phyloP scores from a whole-genome alignment of 139 green algal species.

The Volvox reticuliferus region DNA sequence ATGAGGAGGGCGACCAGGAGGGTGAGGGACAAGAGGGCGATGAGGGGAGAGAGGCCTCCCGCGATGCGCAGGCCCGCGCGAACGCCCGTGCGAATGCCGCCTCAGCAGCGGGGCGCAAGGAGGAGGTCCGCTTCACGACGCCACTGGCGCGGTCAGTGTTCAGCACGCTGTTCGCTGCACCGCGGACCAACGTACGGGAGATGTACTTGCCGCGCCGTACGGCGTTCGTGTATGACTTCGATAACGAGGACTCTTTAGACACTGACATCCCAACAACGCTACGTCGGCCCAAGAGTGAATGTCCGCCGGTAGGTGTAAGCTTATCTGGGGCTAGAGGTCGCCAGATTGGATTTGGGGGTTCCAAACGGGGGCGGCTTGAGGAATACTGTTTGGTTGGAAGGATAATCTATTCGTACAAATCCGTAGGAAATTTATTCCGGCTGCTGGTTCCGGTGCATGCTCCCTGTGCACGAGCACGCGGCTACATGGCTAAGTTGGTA shows the following conservation, averaged over 20 bases:
- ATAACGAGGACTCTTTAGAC: constrained; percentile 62
- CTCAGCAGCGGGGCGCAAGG: constrained; percentile 8
- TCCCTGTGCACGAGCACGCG: no score
- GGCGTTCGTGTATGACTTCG: constrained; percentile 92
- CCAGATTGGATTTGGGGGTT: no score
- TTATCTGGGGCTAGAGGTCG: background rate
- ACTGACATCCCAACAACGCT: constrained; percentile 90
- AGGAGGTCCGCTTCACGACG: constrained; percentile 65
- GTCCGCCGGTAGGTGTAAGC: constrained; percentile 67
- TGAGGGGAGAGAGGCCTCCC: background rate
- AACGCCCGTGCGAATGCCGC: constrained; percentile 49
- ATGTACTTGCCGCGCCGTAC: constrained; percentile 65
- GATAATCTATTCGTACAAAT: no score
- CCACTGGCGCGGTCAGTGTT: constrained; percentile 68
- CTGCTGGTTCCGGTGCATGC: no score
- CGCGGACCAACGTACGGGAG: constrained; percentile 22
- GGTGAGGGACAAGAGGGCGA: background rate
- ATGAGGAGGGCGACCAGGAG: background rate
- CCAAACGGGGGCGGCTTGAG: no score
- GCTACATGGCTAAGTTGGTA: no score
- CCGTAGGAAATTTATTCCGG: no score
- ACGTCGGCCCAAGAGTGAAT: constrained; percentile 90
- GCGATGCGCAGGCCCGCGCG: constrained; percentile 4
- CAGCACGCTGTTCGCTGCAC: constrained; percentile 72
- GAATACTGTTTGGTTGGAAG: no score